A percentile compares a stretch with the other conserved stretches of the same genome.
These are phyloP conservation scores for Pezicula rhizophila DNA, from an alignment of 2,329 filamentous ascomycete species.

Conservation along the genomic window DNA sequence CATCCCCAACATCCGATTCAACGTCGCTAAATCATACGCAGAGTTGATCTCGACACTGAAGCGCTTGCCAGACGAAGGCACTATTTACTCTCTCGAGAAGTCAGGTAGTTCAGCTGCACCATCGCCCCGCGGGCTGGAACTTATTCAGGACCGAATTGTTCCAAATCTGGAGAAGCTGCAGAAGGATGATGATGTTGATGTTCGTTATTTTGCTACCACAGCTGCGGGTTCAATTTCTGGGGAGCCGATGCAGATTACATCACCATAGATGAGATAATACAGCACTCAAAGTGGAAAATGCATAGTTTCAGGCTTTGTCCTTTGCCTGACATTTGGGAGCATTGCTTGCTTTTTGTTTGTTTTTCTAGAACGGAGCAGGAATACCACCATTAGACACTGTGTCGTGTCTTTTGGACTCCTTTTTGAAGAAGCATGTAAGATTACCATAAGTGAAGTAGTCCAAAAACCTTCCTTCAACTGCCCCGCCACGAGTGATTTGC, in stretches of 20 bases:
- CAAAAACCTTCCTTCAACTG: neutral
- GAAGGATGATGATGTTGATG: constrained; percentile 95
- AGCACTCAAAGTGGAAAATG: constrained; percentile 16
- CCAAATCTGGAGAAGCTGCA: constrained; percentile 92
- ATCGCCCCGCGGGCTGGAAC: constrained; percentile 66
- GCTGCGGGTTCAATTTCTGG: constrained; percentile 54
- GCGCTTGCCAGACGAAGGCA: constrained; percentile 82
- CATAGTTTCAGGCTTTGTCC: constrained; percentile 17
- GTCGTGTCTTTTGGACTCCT: neutral
- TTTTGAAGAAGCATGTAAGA: neutral
- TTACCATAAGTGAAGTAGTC: neutral
- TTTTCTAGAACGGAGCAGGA: constrained; percentile 27
- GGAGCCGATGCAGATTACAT: constrained; percentile 47
- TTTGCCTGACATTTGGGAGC: constrained; percentile 16
- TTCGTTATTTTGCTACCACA: constrained; percentile 93
- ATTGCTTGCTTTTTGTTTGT: constrained; percentile 21
- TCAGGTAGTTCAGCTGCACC: constrained; percentile 54
- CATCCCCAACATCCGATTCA: constrained; percentile 99
- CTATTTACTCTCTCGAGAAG: constrained; percentile 79
- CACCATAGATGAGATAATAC: constrained; percentile 31
- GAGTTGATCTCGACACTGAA: constrained; percentile 88
- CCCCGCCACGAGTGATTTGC: neutral
- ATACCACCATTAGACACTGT: constrained; percentile 22
- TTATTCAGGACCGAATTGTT: constrained; percentile 81
- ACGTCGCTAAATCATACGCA: constrained; percentile 95